A percentile compares a stretch with the other conserved stretches of the same genome.
phyloP scores from a whole-genome alignment of 2,329 filamentous ascomycete genomes.

The Didymosphaeria variabile region DNA sequence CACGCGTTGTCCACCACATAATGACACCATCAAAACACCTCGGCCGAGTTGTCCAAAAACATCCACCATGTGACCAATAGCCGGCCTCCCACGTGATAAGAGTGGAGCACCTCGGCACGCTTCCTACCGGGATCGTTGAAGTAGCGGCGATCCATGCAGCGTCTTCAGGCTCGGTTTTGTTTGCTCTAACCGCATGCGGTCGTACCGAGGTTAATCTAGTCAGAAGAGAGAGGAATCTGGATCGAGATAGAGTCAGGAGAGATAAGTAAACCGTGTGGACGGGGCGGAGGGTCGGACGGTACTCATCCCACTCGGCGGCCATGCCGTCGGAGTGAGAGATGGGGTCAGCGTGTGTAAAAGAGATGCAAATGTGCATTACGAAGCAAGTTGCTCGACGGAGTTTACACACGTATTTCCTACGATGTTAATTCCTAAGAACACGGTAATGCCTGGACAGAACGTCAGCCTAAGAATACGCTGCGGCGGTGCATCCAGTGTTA shows the following conservation, averaged over 20 bases:
- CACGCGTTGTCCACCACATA: not conserved
- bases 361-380: not conserved
- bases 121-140: not conserved
- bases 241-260: constrained; percentile 1
- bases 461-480: not conserved
- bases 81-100: not conserved
- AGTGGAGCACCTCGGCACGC: constrained; percentile 1
- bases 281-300: not conserved
- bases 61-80: not conserved
- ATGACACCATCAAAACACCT: constrained; percentile 4
- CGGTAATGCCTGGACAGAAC: not conserved
- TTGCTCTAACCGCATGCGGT: not conserved
- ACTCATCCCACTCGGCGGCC: not conserved
- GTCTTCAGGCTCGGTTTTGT: not conserved
- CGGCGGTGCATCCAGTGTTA: not conserved
- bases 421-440: not conserved
- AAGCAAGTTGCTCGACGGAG: not conserved
- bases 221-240: not conserved
- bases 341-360: not conserved
- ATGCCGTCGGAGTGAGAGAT: not conserved
- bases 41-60: not conserved
- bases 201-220: constrained; percentile 6
- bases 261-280: not conserved
- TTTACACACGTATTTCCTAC: not conserved
- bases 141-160: constrained; percentile 10